Conservation (phyloP, 2,329 filamentous ascomycete species). For the Fusarium sarcochroum region DNA sequence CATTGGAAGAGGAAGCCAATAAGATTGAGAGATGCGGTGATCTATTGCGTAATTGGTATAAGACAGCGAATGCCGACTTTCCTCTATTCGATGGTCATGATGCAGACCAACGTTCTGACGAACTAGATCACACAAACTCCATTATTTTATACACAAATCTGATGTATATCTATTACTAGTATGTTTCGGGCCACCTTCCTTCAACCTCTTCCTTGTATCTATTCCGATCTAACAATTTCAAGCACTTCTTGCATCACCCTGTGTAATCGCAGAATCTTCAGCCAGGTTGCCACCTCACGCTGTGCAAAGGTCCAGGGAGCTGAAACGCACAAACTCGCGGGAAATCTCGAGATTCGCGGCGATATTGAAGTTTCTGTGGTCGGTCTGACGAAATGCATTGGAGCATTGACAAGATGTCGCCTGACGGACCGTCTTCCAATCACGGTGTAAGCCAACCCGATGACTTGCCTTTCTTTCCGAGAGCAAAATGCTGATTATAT, state of each 20-base stretch:
- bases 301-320: not conserved
- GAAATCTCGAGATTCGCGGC: not conserved
- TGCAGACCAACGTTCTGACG: not conserved
- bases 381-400: not conserved
- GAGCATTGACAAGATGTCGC: not conserved
- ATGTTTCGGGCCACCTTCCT: not conserved
- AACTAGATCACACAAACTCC: accelerated
- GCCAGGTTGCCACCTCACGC: not conserved
- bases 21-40: not conserved
- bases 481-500: not conserved
- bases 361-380: not conserved
- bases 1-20: not conserved
- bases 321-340: not conserved
- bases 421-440: not conserved
- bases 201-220: not conserved
- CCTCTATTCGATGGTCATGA: not conserved
- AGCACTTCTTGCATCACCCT: conserved; percentile 1
- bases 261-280: not conserved
- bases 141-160: not conserved
- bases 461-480: accelerated
- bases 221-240: accelerated
- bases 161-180: conserved; percentile 3
- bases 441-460: not conserved
- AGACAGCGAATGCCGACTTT: not conserved
- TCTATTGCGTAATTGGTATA: not conserved